Percentiles rank a stretch among this genome's conserved stretches.
These are phyloP conservation scores for Fusarium cicatricum DNA, from an alignment of 2,329 filamentous ascomycete species.

Conservation along the genomic window DNA sequence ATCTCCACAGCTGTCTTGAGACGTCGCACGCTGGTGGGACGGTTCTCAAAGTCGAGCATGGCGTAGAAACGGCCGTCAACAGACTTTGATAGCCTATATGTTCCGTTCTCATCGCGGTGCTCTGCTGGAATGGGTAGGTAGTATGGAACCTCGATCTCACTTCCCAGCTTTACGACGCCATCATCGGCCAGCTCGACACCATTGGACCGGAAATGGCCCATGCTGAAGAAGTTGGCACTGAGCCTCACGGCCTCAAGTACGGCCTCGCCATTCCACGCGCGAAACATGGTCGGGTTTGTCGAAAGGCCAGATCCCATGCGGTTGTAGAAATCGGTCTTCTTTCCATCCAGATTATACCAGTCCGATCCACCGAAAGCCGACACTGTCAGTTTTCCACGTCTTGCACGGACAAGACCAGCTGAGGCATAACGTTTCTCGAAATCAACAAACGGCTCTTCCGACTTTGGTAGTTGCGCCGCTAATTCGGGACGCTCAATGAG, in stretches of 20 bases:
- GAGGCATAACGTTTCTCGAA: not conserved
- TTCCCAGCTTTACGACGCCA: not conserved
- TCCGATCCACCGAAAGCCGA: slow-evolving; percentile 27
- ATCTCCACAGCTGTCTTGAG: not conserved
- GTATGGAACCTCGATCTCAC: not conserved
- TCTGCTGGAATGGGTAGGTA: not conserved
- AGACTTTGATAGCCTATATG: not conserved
- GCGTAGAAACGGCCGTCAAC: not conserved
- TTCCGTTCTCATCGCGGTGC: not conserved
- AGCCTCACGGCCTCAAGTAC: slow-evolving; percentile 17
- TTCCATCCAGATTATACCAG: slow-evolving; percentile 21
- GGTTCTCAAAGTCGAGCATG: not conserved
- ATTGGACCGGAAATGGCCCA: slow-evolving; percentile 28
- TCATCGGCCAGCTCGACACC: slow-evolving; percentile 5
- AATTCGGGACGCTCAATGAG: not conserved
- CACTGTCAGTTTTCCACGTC: slow-evolving; percentile 16
- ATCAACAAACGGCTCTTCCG: not conserved
- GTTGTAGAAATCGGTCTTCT: slow-evolving; percentile 25
- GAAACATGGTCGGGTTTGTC: slow-evolving; percentile 28
- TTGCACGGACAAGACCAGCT: not conserved
- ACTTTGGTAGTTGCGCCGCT: not conserved
- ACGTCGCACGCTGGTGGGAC: not conserved
- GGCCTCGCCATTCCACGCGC: slow-evolving; percentile 28
- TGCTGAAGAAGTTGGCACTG: slow-evolving; percentile 25
- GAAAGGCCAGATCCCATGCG: slow-evolving; percentile 25